Evolutionary conservation across 805 yeast genomes (phyloP).

Genomic region (Kurtzmaniella cleridarum): DNA sequence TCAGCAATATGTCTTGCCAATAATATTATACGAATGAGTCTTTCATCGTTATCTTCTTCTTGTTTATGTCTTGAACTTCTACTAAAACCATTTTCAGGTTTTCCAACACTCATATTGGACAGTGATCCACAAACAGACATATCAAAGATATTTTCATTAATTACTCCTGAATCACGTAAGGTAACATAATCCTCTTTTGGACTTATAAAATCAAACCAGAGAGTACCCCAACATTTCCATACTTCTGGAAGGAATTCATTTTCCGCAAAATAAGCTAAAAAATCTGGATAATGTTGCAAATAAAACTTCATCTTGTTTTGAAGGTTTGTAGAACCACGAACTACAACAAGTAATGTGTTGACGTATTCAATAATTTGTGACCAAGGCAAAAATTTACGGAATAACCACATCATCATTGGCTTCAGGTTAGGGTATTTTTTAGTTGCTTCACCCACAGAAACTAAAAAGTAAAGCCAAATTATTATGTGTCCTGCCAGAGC

Average conservation of each 20-base stretch:
- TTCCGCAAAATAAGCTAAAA: constrained; percentile 47
- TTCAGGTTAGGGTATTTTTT: constrained; percentile 40
- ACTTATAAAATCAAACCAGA: constrained; percentile 66
- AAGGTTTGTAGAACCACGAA: constrained; percentile 20
- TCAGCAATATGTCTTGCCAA: constrained; percentile 50
- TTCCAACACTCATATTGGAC: constrained; percentile 19
- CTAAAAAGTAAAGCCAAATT: constrained; percentile 71
- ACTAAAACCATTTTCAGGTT: constrained; percentile 3
- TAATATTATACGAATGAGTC: constrained; percentile 47
- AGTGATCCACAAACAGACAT: constrained; percentile 58
- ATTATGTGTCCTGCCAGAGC: constrained; percentile 68
- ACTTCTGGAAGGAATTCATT: constrained; percentile 67
- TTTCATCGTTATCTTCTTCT: constrained; percentile 42
- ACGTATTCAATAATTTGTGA: constrained; percentile 56
- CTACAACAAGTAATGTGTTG: constrained; percentile 46
- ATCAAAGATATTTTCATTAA: constrained; percentile 50
- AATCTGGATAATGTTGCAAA: constrained; percentile 18
- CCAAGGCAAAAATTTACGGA: constrained; percentile 65
- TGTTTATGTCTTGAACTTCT: constrained; percentile 13
- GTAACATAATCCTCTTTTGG: constrained; percentile 49
- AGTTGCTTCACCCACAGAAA: constrained; percentile 56
- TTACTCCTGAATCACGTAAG: constrained; percentile 51
- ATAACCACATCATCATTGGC: constrained; percentile 44
- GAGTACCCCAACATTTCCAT: constrained; percentile 81
- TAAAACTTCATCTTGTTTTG: constrained; percentile 8